Percentiles rank a stretch among this genome's conserved stretches.
phyloP scores from a whole-genome alignment of 73 alveolate species.

The Durusdinium trenchii region DNA sequence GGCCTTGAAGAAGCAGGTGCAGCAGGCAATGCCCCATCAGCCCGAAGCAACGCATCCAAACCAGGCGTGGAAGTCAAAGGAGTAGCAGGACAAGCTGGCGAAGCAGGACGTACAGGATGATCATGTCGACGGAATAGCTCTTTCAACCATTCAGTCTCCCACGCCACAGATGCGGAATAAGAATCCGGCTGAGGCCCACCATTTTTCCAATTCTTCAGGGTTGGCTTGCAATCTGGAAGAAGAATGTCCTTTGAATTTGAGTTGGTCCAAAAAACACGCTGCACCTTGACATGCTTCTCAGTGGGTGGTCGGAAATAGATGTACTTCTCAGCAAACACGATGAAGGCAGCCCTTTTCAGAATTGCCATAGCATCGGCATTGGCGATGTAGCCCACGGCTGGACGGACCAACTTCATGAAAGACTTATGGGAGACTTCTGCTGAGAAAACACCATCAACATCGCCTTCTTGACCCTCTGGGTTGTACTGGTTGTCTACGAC shows the following conservation, averaged over 20 bases:
- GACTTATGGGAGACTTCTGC: neutral
- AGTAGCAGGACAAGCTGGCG: neutral
- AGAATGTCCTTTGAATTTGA: neutral
- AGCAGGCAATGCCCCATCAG: too few species aligned
- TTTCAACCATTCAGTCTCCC: conserved; percentile 22
- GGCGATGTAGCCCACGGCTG: neutral
- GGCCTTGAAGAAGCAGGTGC: too few species aligned
- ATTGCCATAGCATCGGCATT: conserved; percentile 19
- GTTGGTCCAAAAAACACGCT: neutral
- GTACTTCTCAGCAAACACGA: neutral
- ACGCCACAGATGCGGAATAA: neutral
- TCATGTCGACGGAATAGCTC: conserved; percentile 2
- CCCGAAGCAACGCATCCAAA: neutral
- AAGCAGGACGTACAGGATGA: neutral
- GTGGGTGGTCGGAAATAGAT: conserved; percentile 21
- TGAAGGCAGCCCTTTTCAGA: conserved; percentile 7
- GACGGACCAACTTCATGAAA: conserved; percentile 33
- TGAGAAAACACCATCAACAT: neutral
- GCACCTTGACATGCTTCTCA: neutral
- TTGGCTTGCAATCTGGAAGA: neutral
- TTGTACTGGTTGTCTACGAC: conserved; percentile 7
- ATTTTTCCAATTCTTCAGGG: neutral
- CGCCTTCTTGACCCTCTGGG: too few species aligned
- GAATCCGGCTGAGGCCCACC: neutral
- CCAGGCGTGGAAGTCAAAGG: neutral